Percentiles rank a stretch among this genome's conserved stretches.
These are phyloP conservation scores for Apophysomyces elegans DNA, from an alignment of 371 early-diverging fungal genomes.

Conservation along the genomic window DNA sequence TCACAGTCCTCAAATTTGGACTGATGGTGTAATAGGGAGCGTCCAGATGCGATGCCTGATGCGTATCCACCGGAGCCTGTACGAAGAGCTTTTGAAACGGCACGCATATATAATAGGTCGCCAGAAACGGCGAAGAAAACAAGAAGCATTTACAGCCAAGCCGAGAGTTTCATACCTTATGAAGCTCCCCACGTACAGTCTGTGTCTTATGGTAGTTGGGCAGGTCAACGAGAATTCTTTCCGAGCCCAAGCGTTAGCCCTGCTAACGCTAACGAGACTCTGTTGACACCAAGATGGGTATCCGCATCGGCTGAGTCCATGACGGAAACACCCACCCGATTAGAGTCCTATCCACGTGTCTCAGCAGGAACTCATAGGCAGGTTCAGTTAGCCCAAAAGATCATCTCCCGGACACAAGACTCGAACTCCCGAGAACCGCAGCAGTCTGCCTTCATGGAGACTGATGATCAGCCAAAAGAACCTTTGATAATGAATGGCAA, in stretches of 20 bases:
- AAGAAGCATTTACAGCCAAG: not conserved
- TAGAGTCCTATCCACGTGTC: slow-evolving; percentile 3
- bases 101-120: not conserved
- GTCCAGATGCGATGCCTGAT: not conserved
- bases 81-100: slow-evolving; percentile 6
- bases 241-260: not conserved
- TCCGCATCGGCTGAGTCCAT: not conserved
- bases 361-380: not conserved
- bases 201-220: not conserved
- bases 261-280: not conserved
- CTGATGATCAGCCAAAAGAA: slow-evolving; percentile 2
- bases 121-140: slow-evolving; percentile 7
- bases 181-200: not conserved
- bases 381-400: slow-evolving; percentile 2
- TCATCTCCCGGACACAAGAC: not conserved
- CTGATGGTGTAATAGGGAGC: slow-evolving; percentile 5
- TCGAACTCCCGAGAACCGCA: not conserved
- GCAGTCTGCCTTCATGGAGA: slow-evolving; percentile 10
- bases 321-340: not conserved
- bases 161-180: slow-evolving; percentile 3
- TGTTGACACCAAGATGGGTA: not conserved
- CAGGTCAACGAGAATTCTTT: not conserved
- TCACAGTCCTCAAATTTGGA: not conserved
- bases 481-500: slow-evolving; percentile 2
- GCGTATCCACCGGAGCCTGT: slow-evolving; percentile 5